Conservation (phyloP, 2,329 filamentous ascomycete species). For the Cordyceps tenuipes region DNA sequence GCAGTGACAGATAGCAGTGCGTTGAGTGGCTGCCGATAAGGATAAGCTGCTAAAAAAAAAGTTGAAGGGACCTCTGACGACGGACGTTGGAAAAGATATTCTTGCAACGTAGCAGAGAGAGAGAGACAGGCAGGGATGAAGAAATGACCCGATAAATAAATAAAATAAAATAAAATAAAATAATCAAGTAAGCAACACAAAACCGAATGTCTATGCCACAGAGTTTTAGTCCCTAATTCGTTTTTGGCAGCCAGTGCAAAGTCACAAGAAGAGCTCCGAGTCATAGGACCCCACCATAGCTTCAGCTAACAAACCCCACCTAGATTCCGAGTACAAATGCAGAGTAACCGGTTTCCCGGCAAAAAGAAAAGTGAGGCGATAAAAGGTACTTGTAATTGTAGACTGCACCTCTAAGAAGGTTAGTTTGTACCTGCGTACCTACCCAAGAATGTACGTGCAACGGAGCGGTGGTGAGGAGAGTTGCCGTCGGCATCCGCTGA, state of each 20-base stretch:
- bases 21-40: constrained; percentile 7
- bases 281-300: constrained; percentile 10
- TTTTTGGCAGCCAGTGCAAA: background rate
- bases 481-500: constrained; percentile 4
- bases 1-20: constrained; percentile 4
- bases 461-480: background rate
- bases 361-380: background rate
- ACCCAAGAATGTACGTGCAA: background rate
- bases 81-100: too few relatives aligned
- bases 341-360: background rate
- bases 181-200: too few relatives aligned
- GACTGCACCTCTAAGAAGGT: background rate
- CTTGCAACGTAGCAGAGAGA: too few relatives aligned
- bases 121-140: too few relatives aligned
- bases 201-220: too few relatives aligned
- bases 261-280: constrained; percentile 4
- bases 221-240: background rate
- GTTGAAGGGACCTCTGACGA: background rate
- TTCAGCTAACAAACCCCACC: constrained; percentile 7
- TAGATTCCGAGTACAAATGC: background rate
- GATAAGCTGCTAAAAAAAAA: constrained; percentile 2
- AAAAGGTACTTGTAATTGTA: background rate
- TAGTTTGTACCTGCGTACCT: too few relatives aligned
- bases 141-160: too few relatives aligned
- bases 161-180: too few relatives aligned